Evolutionary conservation across 139 green algal species (phyloP), one percentile per base, ranked within the genome.

Genomic region (Raphidocelis subcapitata): DNA sequence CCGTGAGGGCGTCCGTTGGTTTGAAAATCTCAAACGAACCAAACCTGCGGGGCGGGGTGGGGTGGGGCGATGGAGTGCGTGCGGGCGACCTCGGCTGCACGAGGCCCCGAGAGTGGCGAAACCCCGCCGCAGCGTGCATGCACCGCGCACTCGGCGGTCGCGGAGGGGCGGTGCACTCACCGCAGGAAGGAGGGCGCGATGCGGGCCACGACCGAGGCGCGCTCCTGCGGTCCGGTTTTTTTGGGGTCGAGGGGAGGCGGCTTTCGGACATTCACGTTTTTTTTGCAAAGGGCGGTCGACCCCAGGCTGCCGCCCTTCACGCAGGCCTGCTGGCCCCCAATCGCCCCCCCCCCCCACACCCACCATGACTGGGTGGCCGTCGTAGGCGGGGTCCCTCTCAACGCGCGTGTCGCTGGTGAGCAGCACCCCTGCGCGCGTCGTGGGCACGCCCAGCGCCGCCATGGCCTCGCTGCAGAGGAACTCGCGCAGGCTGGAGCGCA

Each of bases 401-500:
- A 85, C 65, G 2, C 31, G 33, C 2, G 65, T 73, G 62, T 81
- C 75, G 20, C 56, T 75, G 23, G 75, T 82, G 5, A 88, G 74
- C 21, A 84, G 63, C 51, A 59, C 82, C 61, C 67, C 78, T 12
- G 85, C 82, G 36, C 85, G 74, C 5, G 85, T 90, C 51, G 85
- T 90, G 55, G 85, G 85, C 23, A 90, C 73, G 60, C 85, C 85
- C 80, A 89, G 79, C 52, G 73, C 55, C 61, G 81, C 66, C 83
- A 93, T 89, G 55, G 87, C 87, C 74, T 94, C 89, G 31, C 51
- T 79, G 62, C 73, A 80, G 44, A 94, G 76, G 62, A 92, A 94
- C 79, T 94, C 89, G 23, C 70, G 62, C 46, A 75, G 24, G 52
- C 69, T 74, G 44, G 55, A 62, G 23, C 65, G 57, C 21, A 79